A percentile compares a stretch with the other conserved stretches of the same genome.
Conservation (phyloP, 2,329 filamentous ascomycete species). For the Ascochyta rabiei region DNA sequence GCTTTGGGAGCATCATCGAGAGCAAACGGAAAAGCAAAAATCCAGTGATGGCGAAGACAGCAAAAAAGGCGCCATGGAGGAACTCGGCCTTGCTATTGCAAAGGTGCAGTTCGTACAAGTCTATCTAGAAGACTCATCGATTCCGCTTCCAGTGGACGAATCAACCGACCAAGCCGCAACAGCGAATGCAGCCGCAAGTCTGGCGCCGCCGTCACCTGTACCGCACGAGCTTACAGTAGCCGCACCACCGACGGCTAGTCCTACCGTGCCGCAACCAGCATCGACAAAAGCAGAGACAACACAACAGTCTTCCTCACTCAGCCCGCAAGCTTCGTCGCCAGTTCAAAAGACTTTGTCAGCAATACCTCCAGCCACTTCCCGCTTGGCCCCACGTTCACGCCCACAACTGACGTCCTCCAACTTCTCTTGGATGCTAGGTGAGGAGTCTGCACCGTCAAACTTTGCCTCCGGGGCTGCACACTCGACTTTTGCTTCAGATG, state of each 20-base stretch:
- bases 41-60: conserved; percentile 33
- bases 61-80: conserved; percentile 46
- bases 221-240: conserved; percentile 27
- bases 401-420: conserved; percentile 75
- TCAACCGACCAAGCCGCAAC: conserved; percentile 33
- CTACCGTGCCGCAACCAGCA: conserved; percentile 8
- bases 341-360: conserved; percentile 12
- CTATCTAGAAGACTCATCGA: conserved; percentile 54
- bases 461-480: conserved; percentile 45
- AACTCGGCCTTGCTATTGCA: conserved; percentile 56
- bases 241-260: conserved; percentile 27
- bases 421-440: conserved; percentile 76
- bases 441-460: conserved; percentile 42
- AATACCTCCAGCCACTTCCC: conserved; percentile 22
- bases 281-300: conserved; percentile 4
- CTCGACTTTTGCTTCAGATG: conserved; percentile 43
- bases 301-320: conserved; percentile 12
- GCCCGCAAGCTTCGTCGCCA: conserved; percentile 27
- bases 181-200: conserved; percentile 26
- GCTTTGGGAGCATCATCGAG: conserved; percentile 65
- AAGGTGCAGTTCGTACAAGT: conserved; percentile 60
- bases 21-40: conserved; percentile 51
- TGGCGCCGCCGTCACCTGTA: conserved; percentile 25
- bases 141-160: conserved; percentile 52
- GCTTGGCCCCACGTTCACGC: conserved; percentile 55